phyloP scores from a whole-genome alignment of 2,329 filamentous ascomycete species.

The Alternaria sp. region DNA sequence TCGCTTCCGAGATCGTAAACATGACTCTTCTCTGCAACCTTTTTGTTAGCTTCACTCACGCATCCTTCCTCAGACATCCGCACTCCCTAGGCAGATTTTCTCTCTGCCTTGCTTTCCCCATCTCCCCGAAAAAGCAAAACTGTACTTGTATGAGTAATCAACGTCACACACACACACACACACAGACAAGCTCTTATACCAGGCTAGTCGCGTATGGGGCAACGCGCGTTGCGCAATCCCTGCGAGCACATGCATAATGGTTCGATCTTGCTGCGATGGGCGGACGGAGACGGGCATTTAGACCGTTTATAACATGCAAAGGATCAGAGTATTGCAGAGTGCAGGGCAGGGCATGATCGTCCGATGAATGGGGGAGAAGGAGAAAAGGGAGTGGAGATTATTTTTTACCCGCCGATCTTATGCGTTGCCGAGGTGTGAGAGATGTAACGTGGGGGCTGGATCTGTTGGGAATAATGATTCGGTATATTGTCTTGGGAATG shows the following conservation, averaged over 20 bases:
- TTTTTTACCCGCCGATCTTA: neutral
- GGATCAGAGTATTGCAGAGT: neutral
- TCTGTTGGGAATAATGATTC: neutral
- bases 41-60: neutral
- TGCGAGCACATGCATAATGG: conserved; percentile 8
- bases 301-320: neutral
- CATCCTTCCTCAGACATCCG: neutral
- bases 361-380: neutral
- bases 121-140: neutral
- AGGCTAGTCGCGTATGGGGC: neutral
- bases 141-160: neutral
- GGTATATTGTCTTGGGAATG: neutral
- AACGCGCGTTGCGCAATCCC: neutral
- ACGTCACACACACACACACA: neutral
- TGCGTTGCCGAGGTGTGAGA: neutral
- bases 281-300: neutral
- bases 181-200: neutral
- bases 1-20: neutral
- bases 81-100: neutral
- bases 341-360: neutral
- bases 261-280: neutral
- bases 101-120: neutral
- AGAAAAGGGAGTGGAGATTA: neutral
- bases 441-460: neutral
- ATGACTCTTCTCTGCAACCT: neutral